Conservation (phyloP, 441 rosid species). For the Arabidopsis hybrid region DNA sequence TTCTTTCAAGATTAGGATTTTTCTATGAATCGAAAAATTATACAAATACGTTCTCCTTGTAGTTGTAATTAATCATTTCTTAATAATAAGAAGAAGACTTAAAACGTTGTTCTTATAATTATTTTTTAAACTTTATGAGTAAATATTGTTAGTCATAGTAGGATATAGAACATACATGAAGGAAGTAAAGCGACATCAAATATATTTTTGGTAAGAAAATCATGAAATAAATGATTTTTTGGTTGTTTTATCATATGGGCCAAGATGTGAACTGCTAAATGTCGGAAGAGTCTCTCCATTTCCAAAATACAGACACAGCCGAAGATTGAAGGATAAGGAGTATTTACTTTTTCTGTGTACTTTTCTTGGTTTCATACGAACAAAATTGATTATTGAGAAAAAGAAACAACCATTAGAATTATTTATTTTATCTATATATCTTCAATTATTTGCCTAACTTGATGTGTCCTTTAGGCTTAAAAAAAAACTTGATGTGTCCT, state of each 20-base stretch:
- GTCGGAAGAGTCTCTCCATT: slow-evolving; percentile 19
- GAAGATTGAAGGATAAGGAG: slow-evolving; percentile 33
- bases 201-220: background rate
- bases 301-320: slow-evolving; percentile 33
- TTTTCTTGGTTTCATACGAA: slow-evolving; percentile 36
- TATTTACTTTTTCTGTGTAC: background rate
- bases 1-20: background rate
- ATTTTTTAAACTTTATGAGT: background rate
- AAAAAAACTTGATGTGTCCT: slow-evolving; percentile 17
- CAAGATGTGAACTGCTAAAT: slow-evolving; percentile 34
- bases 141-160: background rate
- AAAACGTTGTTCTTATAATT: background rate
- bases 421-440: slow-evolving; percentile 18
- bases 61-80: background rate
- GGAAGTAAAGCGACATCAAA: background rate
- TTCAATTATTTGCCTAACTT: slow-evolving; percentile 34
- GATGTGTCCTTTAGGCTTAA: background rate
- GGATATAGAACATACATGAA: slow-evolving; percentile 30
- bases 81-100: background rate
- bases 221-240: slow-evolving; percentile 2
- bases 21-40: background rate
- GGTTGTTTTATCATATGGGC: slow-evolving; percentile 32
- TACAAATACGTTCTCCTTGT: background rate
- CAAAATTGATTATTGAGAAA: slow-evolving; percentile 18
- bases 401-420: slow-evolving; percentile 18